phyloP scores from a whole-genome alignment of 2,329 filamentous ascomycete genomes.

The Aschersonia sp. region DNA sequence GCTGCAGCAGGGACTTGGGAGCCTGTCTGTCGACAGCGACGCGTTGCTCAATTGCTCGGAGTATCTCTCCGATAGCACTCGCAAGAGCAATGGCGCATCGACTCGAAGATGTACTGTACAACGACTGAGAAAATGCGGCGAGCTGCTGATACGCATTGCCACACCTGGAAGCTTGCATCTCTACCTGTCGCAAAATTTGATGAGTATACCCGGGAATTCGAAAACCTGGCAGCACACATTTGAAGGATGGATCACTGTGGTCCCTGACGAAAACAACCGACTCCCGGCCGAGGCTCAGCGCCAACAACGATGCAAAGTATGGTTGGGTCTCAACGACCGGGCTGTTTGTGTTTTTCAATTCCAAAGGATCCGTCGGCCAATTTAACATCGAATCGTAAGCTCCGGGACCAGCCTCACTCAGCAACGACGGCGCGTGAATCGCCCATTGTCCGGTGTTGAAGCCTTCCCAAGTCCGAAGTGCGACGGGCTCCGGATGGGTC shows the following conservation, averaged over 20 bases:
- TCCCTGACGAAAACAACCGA: slow-evolving; percentile 58
- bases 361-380: slow-evolving; percentile 23
- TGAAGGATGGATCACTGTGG: slow-evolving; percentile 34
- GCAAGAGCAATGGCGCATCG: slow-evolving; percentile 36
- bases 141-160: slow-evolving; percentile 32
- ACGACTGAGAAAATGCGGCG: slow-evolving; percentile 28
- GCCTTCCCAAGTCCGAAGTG: slow-evolving; percentile 54
- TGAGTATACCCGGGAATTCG: slow-evolving; percentile 43
- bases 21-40: slow-evolving; percentile 27
- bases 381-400: slow-evolving; percentile 50
- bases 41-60: slow-evolving; percentile 33
- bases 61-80: slow-evolving; percentile 30
- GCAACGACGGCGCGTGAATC: slow-evolving; percentile 32
- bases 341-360: slow-evolving; percentile 20
- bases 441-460: slow-evolving; percentile 33
- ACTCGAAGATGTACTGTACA: slow-evolving; percentile 27
- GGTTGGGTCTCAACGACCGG: slow-evolving; percentile 30
- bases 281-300: slow-evolving; percentile 54
- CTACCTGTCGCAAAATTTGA: slow-evolving; percentile 29
- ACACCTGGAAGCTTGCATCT: slow-evolving; percentile 30
- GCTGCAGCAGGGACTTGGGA: slow-evolving; percentile 34
- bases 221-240: slow-evolving; percentile 27
- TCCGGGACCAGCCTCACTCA: slow-evolving; percentile 53
- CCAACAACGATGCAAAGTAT: slow-evolving; percentile 44
- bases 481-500: slow-evolving; percentile 14